These are phyloP conservation scores for Sporothrix inflata DNA, from an alignment of 2,329 filamentous ascomycete species.

Conservation along the genomic window DNA sequence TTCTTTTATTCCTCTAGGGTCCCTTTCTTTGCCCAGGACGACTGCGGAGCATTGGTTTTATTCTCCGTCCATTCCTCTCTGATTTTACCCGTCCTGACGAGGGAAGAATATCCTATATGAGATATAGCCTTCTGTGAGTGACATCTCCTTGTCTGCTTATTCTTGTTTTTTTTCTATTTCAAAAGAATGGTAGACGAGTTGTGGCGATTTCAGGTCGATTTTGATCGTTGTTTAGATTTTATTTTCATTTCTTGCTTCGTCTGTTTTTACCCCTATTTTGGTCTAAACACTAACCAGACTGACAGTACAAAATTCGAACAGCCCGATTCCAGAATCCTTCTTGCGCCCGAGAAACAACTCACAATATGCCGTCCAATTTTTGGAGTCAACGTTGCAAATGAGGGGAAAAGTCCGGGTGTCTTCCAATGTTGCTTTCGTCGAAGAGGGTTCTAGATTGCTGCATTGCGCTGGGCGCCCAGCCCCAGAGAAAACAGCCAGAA, in stretches of 20 bases:
- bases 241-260: background rate
- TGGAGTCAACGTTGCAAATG: slow-evolving; percentile 20
- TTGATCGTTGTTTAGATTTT: background rate
- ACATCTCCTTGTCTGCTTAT: background rate
- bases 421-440: background rate
- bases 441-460: background rate
- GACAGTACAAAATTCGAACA: background rate
- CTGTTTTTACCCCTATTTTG: background rate
- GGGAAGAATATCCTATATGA: background rate
- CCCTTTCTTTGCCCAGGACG: background rate
- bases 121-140: background rate
- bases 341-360: background rate
- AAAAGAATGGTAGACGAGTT: no score
- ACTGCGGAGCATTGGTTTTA: background rate
- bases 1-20: background rate
- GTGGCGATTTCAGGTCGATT: no score
- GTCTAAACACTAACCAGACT: background rate
- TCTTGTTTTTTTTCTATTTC: background rate
- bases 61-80: slow-evolving; percentile 8
- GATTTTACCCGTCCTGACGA: background rate
- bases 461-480: background rate
- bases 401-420: background rate
- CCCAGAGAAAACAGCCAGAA: slow-evolving; percentile 4
- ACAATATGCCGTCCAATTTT: background rate
- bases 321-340: background rate